phyloP scores from a whole-genome alignment of 2,329 filamentous ascomycete genomes.

The Capronia americana region DNA sequence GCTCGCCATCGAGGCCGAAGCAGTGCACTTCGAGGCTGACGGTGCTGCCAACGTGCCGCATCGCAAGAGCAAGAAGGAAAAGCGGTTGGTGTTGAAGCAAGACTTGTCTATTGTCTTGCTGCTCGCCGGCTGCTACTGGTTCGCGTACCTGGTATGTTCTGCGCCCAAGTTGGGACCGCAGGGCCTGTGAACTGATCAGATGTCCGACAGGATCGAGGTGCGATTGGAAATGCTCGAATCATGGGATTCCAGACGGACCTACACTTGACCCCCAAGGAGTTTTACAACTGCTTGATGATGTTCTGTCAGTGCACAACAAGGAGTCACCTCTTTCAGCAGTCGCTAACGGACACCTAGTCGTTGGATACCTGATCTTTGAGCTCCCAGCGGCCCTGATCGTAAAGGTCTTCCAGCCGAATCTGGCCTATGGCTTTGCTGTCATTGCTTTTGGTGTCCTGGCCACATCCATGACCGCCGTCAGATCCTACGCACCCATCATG shows the following conservation, averaged over 20 bases:
- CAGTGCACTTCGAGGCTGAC: not conserved
- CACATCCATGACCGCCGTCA: constrained; percentile 13
- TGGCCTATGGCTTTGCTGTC: constrained; percentile 15
- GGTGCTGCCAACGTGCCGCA: constrained; percentile 2
- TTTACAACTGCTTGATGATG: constrained; percentile 29
- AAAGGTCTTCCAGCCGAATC: constrained; percentile 16
- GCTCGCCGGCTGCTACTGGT: constrained; percentile 16
- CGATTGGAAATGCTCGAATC: constrained; percentile 21
- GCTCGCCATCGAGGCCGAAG: constrained; percentile 8
- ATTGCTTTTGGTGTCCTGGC: constrained; percentile 22
- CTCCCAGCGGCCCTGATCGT: constrained; percentile 19
- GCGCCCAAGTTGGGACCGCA: not conserved
- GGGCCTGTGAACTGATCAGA: not conserved
- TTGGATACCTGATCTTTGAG: constrained; percentile 27
- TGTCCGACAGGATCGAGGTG: constrained; percentile 17
- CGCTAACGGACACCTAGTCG: constrained; percentile 7
- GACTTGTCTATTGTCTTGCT: constrained; percentile 12
- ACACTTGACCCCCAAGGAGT: constrained; percentile 11
- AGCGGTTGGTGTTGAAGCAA: constrained; percentile 14
- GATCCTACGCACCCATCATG: constrained; percentile 20
- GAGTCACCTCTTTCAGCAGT: not conserved
- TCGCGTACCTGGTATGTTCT: constrained; percentile 17
- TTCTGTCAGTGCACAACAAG: constrained; percentile 17
- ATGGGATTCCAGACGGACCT: constrained; percentile 21
- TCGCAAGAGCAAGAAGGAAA: constrained; percentile 12